Evolutionary conservation across 768 basidiomycete species (phyloP).

Genomic region (Termitomyces sp.): DNA sequence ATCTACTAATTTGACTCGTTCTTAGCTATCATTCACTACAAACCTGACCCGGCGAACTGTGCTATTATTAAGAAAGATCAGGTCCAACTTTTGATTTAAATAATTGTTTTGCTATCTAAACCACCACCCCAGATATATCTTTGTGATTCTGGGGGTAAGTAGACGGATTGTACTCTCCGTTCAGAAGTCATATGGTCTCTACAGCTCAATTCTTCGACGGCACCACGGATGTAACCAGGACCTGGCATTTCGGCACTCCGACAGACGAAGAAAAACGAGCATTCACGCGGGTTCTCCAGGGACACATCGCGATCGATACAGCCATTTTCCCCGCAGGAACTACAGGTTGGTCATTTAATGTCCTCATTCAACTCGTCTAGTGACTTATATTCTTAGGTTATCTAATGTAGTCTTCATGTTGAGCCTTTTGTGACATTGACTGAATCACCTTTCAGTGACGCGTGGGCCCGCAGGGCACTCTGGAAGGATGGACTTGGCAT

Average conservation of each 20-base stretch:
- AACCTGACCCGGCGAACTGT: slow-evolving; percentile 68
- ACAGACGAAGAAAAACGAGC: slow-evolving; percentile 78
- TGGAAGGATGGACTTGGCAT: slow-evolving; percentile 87
- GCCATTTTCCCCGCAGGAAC: slow-evolving; percentile 81
- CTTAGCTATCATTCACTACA: slow-evolving; percentile 90
- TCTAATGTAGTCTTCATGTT: slow-evolving; percentile 34
- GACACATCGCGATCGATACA: slow-evolving; percentile 85
- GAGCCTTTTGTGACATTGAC: not conserved
- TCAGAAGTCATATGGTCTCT: not conserved
- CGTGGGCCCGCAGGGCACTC: slow-evolving; percentile 70
- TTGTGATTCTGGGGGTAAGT: slow-evolving; percentile 79
- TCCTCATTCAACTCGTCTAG: not conserved
- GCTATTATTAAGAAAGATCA: slow-evolving; percentile 73
- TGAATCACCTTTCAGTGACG: slow-evolving; percentile 48
- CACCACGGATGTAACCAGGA: slow-evolving; percentile 92
- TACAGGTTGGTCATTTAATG: slow-evolving; percentile 42
- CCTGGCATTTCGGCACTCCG: slow-evolving; percentile 89
- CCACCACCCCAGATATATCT: slow-evolving; percentile 30
- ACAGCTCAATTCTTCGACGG: slow-evolving; percentile 54
- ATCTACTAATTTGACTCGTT: not conserved
- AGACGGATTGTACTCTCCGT: no score
- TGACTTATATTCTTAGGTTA: slow-evolving; percentile 35
- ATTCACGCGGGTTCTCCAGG: slow-evolving; percentile 89
- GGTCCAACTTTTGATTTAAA: slow-evolving; percentile 26
- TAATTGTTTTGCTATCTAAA: not conserved